phyloP scores from a whole-genome alignment of 2,329 filamentous ascomycete species.

The Fusarium sp. region DNA sequence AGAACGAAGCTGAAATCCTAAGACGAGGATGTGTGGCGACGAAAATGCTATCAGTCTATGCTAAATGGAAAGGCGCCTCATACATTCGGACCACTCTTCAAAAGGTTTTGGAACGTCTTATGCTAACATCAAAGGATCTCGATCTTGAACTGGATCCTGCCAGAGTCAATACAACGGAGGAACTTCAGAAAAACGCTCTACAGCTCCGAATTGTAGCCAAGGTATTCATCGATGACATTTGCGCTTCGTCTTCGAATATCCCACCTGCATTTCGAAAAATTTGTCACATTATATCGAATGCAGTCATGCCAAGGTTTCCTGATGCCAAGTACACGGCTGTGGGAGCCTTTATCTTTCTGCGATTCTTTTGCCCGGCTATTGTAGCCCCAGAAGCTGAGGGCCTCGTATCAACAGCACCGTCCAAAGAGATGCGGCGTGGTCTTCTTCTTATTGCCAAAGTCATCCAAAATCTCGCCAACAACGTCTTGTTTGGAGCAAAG shows the following conservation, averaged over 20 bases:
- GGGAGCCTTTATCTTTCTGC: conserved; percentile 74
- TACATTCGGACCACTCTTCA: conserved; percentile 72
- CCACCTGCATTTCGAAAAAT: conserved; percentile 72
- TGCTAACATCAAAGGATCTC: conserved; percentile 72
- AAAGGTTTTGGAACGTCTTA: conserved; percentile 71
- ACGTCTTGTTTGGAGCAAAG: conserved; percentile 75
- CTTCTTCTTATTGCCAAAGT: conserved; percentile 75
- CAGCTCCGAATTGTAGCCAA: conserved; percentile 74
- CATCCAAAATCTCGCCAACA: conserved; percentile 76
- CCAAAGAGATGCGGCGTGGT: conserved; percentile 74
- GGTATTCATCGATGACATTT: conserved; percentile 76
- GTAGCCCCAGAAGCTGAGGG: conserved; percentile 75
- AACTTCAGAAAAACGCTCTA: conserved; percentile 71
- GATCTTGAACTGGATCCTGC: conserved; percentile 74
- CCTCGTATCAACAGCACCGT: conserved; percentile 67
- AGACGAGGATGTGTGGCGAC: conserved; percentile 76
- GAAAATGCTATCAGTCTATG: conserved; percentile 76
- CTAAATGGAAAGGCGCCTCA: conserved; percentile 73
- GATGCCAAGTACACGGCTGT: conserved; percentile 78
- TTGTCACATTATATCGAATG: conserved; percentile 70
- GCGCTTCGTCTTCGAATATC: conserved; percentile 67
- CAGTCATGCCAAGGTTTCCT: conserved; percentile 70
- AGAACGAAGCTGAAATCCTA: conserved; percentile 73
- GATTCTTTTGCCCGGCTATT: conserved; percentile 77
- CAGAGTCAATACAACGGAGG: conserved; percentile 66